Conservation (phyloP, 1,139 yeast genomes). For the Cylindricascospora bacillispora region DNA sequence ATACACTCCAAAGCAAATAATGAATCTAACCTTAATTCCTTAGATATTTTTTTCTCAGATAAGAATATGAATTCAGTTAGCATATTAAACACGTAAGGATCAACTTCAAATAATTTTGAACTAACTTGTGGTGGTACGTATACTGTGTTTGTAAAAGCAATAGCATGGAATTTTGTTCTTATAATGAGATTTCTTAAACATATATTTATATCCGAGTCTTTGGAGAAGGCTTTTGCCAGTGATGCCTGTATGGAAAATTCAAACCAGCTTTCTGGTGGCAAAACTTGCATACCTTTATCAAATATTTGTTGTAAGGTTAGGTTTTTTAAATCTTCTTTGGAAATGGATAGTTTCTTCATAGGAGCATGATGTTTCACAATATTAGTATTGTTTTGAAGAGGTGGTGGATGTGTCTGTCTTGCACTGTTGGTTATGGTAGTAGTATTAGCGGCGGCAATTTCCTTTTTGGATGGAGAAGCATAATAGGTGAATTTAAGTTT, state of each 20-base stretch:
- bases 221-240: constrained; percentile 60
- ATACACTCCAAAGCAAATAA: constrained; percentile 60
- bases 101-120: constrained; percentile 55
- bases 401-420: constrained; percentile 1
- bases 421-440: constrained; percentile 1
- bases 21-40: constrained; percentile 45
- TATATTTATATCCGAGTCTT: constrained; percentile 41
- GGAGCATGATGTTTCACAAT: constrained; percentile 5
- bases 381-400: constrained; percentile 1
- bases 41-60: constrained; percentile 35
- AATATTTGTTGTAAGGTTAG: constrained; percentile 50
- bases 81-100: constrained; percentile 62
- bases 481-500: constrained; percentile 45
- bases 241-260: constrained; percentile 52
- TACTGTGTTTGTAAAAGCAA: constrained; percentile 49
- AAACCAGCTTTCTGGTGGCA: constrained; percentile 55
- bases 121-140: constrained; percentile 38
- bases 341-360: constrained; percentile 28
- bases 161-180: constrained; percentile 52
- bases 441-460: constrained; percentile 1
- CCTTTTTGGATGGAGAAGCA: constrained; percentile 21
- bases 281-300: constrained; percentile 42
- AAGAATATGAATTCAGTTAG: constrained; percentile 60
- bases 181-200: constrained; percentile 47
- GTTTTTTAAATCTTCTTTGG: constrained; percentile 38